Evolutionary conservation across 75 land plant species (phyloP), one percentile per base, ranked within the genome.

Genomic region (Picea glauca): DNA sequence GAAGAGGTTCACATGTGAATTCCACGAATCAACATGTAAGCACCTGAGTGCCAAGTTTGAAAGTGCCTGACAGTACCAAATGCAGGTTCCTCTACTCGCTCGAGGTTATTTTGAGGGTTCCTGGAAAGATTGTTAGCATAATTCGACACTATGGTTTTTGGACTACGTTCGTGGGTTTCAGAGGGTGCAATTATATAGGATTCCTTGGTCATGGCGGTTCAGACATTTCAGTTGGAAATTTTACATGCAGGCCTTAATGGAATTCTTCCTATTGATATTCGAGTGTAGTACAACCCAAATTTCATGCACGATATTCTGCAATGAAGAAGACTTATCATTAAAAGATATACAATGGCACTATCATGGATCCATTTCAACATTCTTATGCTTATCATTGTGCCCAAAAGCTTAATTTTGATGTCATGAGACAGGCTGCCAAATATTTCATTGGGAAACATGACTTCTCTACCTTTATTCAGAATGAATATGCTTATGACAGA

Each of bases 331-430:
- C 84, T 74, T 93, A 96, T 78, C 84, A 85, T 56, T 96, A 96
- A 83, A 93, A 89, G 84, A 89, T 94, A 56, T 90, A 88, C 68
- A 86, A 85, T 81, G 83, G 80, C 33, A 77, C 94, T 5, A 70
- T 93, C 59, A 91, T 96, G 94, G 96, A 96, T 67, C 98, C 98
- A 40, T 91, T 93, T 83, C 92, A 87, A 76, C 81, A 83, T 35
- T 77, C 26, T 57, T 90, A 86, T 84, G 93, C 91, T 32, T 87
- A 85, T 76, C 93, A 93, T 60, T 76, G 93, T 81, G 62, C 78
- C 46, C 85, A 91, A 68, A 85, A 79, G 76, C 86, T 96, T 58
- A 87, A 93, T 75, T 62, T 88, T 59, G 54, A 62, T 82, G 87
- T 79, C 57, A 96, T 96, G 98, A 86, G 81, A 67, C 90, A 90